Evolutionary conservation across 2,329 filamentous ascomycete genomes (phyloP), one percentile per base, ranked within the genome.

Genomic region (Fusarium multiceps): DNA sequence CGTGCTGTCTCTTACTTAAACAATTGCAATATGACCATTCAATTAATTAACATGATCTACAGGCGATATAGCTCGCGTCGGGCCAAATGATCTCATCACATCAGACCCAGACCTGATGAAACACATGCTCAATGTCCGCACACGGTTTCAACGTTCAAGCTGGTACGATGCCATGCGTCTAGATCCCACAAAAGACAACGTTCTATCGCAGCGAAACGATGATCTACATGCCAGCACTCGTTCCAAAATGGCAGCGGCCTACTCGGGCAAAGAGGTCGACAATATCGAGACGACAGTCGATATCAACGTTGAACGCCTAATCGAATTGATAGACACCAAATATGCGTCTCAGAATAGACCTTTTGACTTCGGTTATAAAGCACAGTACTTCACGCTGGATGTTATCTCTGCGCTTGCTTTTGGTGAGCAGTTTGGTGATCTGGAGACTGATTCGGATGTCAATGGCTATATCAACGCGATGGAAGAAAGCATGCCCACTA

Each of bases 321-420:
- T 87, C 2, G 67, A 87, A 20, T 55, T 76, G 2, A 77, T 87
- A 4, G 34, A 74, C 0, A 23, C 43, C 0, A 59, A 51, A 3
- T 74, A 73, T 30, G 60, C 62, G 0, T 32, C 57, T 0, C 45
- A 62, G 7, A 60, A 59, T 5, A 55, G 50, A 0, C 16, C 59
- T 0, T 40, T 75, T 78, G 85, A 88, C 63, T 73, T 87, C 21
- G 82, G 81, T 3, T 76, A 77, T 12, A 83, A 84, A 30, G 80
- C 81, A 2, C 83, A 86, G 43, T 87, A 81, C 75, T 83, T 87
- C 43, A 86, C 85, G 0, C 72, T 88, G 0, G 87, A 88, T 59
- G 83, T 87, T 30, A 85, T 88, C 48, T 85, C 82, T 9, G 80
- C 82, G 13, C 67, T 88, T 16, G 84, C 84, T 3, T 83, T 87